A percentile compares a stretch with the other conserved stretches of the same genome.
These are phyloP conservation scores for Mycena vitilis DNA, from an alignment of 768 basidiomycete species.

Conservation along the genomic window DNA sequence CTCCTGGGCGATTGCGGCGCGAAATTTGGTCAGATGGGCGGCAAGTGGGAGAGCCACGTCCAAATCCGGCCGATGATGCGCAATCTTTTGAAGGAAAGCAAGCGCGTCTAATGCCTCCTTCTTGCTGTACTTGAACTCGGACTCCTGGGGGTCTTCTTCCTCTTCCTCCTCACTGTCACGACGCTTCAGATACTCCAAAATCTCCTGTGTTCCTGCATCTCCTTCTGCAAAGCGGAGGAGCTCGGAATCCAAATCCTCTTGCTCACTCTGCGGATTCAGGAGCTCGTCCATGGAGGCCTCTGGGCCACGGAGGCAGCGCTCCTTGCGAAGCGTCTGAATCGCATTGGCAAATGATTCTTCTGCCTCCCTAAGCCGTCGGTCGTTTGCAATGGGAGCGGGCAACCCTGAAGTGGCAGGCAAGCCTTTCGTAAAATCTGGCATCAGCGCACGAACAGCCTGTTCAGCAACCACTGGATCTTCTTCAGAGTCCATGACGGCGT, in stretches of 20 bases:
- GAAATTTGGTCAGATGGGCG: neutral
- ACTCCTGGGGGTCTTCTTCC: slow-evolving; percentile 5
- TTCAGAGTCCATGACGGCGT: too few species aligned
- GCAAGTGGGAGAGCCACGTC: slow-evolving; percentile 10
- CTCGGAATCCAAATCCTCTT: slow-evolving; percentile 4
- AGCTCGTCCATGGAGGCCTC: neutral
- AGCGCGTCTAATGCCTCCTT: slow-evolving; percentile 3
- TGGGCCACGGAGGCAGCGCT: too few species aligned
- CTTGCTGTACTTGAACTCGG: slow-evolving; percentile 5
- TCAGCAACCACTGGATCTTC: too few species aligned
- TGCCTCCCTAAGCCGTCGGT: too few species aligned
- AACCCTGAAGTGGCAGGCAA: too few species aligned
- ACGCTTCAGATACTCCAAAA: slow-evolving; percentile 2
- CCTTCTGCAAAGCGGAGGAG: slow-evolving; percentile 1
- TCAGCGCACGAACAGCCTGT: too few species aligned
- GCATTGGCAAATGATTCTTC: too few species aligned
- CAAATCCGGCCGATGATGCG: slow-evolving; percentile 17
- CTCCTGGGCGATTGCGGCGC: slow-evolving; percentile 5
- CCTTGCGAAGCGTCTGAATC: too few species aligned
- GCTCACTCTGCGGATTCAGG: neutral
- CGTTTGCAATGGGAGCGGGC: too few species aligned
- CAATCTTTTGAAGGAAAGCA: slow-evolving; percentile 11
- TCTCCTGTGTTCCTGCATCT: slow-evolving; percentile 5
- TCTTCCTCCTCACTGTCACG: slow-evolving; percentile 7
- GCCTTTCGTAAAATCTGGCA: too few species aligned